Conservation (phyloP, 306 rosid genomes). For the Notholithocarpus densiflorus region DNA sequence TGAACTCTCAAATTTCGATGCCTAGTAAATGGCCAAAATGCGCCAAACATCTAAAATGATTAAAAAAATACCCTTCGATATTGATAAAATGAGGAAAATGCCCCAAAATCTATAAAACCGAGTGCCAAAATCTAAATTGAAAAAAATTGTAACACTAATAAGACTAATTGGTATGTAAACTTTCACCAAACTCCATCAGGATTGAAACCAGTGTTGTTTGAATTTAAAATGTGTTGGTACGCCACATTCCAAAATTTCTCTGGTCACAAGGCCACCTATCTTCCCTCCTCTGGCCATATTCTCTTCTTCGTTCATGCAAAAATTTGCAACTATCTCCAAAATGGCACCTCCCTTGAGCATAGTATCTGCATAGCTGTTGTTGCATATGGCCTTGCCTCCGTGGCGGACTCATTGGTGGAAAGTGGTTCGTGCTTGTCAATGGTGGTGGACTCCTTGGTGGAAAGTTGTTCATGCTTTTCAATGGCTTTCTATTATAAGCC, state of each 20-base stretch:
- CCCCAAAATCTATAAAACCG: too few species aligned
- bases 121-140: too few species aligned
- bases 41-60: too few species aligned
- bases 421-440: constrained; percentile 15
- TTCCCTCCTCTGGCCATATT: constrained; percentile 7
- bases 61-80: too few species aligned
- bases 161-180: neutral
- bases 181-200: neutral
- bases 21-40: too few species aligned
- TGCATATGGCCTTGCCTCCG: constrained; percentile 18
- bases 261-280: constrained; percentile 3
- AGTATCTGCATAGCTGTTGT: constrained; percentile 53
- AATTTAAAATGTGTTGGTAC: neutral
- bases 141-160: too few species aligned
- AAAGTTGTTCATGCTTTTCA: constrained; percentile 20
- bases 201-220: neutral
- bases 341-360: constrained; percentile 58
- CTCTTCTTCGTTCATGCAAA: constrained; percentile 42
- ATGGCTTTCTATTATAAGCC: constrained; percentile 29
- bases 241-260: too few species aligned
- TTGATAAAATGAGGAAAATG: too few species aligned
- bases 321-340: constrained; percentile 72
- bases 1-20: too few species aligned
- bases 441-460: neutral
- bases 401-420: neutral